Percentiles rank a stretch among this genome's conserved stretches.
These are phyloP conservation scores for Tephrocybe sp. DNA, from an alignment of 768 basidiomycete genomes.

Conservation along the genomic window DNA sequence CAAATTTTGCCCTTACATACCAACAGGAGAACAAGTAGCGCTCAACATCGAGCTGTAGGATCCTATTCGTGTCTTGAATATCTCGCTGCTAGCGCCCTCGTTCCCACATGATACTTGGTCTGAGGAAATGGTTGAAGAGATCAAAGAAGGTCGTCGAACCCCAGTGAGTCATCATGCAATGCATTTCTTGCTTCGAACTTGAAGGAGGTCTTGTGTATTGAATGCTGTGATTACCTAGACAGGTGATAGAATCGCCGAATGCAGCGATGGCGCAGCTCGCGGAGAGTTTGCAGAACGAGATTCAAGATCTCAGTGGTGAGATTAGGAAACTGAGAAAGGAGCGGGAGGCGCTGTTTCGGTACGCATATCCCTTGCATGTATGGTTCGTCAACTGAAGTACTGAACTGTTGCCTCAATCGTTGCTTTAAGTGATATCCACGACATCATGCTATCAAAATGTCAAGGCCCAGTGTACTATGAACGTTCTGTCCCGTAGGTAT, in stretches of 20 bases:
- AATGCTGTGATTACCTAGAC: background rate
- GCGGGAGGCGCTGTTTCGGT: conserved; percentile 14
- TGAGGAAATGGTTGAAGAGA: conserved; percentile 12
- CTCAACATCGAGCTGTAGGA: background rate
- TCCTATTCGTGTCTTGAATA: background rate
- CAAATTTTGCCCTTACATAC: background rate
- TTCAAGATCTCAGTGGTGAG: conserved; percentile 9
- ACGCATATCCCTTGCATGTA: background rate
- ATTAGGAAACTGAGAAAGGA: conserved; percentile 11
- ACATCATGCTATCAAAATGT: conserved; percentile 15
- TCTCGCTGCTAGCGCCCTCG: background rate
- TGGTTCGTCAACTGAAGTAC: background rate
- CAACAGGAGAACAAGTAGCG: background rate
- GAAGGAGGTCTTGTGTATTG: background rate
- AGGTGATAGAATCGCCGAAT: background rate
- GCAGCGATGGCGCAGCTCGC: conserved; percentile 14
- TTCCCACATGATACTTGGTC: conserved; percentile 7
- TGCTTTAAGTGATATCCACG: conserved; percentile 14
- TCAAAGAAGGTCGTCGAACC: conserved; percentile 2
- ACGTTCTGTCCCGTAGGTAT: conserved; percentile 1
- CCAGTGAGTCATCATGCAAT: conserved; percentile 13
- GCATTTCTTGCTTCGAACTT: background rate
- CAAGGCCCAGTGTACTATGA: background rate
- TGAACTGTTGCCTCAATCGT: background rate
- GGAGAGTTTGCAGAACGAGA: conserved; percentile 11